Evolutionary conservation across 257 asterid species (phyloP).

Genomic region (Ilex aquifolium): DNA sequence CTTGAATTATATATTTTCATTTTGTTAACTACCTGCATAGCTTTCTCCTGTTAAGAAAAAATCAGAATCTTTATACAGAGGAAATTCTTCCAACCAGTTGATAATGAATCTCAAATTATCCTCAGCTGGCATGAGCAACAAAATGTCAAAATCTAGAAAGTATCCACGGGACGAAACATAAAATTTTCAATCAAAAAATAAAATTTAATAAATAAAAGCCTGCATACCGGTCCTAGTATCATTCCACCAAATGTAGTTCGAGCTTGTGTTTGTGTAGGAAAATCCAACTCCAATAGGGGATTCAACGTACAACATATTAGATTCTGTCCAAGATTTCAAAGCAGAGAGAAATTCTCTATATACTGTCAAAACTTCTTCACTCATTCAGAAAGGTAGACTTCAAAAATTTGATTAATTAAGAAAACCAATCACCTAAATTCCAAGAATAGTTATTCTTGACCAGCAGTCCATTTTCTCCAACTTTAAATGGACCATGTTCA

Average conservation of each 20-base stretch:
- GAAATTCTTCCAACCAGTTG: conserved; percentile 25
- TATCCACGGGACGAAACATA: no score
- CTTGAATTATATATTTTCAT: no score
- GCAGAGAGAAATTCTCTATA: not conserved
- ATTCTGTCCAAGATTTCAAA: conserved; percentile 8
- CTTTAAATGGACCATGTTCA: conserved; percentile 10
- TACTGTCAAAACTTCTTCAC: no score
- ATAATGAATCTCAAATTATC: conserved; percentile 24
- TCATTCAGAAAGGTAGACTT: not conserved
- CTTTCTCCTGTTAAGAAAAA: conserved; percentile 26
- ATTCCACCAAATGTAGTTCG: conserved; percentile 18
- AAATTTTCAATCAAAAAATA: no score
- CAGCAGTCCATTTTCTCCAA: conserved; percentile 12
- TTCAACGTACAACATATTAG: conserved; percentile 30
- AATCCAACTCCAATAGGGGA: conserved; percentile 30
- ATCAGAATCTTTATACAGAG: conserved; percentile 16
- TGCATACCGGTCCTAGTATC: conserved; percentile 11
- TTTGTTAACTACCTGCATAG: conserved; percentile 17
- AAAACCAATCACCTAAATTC: conserved; percentile 17
- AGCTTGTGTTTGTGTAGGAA: conserved; percentile 26
- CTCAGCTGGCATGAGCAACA: conserved; percentile 7
- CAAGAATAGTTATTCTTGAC: conserved; percentile 20
- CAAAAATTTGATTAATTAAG: not conserved
- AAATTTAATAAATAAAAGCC: not conserved
- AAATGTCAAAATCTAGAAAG: no score